Percentiles rank a stretch among this genome's conserved stretches.
phyloP scores from a whole-genome alignment of 164 flowering plant species.

The Echeveria elegans region DNA sequence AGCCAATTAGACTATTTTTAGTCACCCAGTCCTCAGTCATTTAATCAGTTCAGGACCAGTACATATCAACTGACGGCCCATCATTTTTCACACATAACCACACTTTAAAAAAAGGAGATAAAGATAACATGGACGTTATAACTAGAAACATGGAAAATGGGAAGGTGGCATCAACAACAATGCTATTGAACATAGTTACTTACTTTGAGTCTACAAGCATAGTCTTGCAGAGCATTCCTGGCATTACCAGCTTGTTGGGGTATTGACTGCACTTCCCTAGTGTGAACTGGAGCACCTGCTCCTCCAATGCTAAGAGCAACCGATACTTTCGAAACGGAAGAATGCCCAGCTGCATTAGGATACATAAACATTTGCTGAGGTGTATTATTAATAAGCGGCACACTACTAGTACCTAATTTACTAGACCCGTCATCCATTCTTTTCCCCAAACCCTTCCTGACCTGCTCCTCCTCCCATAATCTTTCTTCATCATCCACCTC shows the following conservation, averaged over 20 bases:
- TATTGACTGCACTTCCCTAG: constrained; percentile 45
- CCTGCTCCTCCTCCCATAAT: constrained; percentile 96
- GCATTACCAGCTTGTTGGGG: constrained; percentile 74
- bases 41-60: background rate
- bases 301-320: constrained; percentile 36
- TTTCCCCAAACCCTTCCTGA: constrained; percentile 83
- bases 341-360: constrained; percentile 20
- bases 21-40: too few relatives aligned
- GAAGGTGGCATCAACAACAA: background rate
- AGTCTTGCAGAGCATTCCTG: constrained; percentile 52
- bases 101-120: background rate
- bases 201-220: constrained; percentile 5
- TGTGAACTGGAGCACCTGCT: constrained; percentile 29
- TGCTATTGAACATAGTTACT: background rate
- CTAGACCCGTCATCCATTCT: constrained; percentile 60
- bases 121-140: background rate
- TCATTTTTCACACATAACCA: background rate
- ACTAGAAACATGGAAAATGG: background rate
- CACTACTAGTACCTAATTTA: constrained; percentile 25
- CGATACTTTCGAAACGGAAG: constrained; percentile 10
- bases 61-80: background rate
- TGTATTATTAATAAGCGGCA: constrained; percentile 20
- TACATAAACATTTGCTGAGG: constrained; percentile 26
- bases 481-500: constrained; percentile 84
- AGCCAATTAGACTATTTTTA: too few relatives aligned